Percentiles rank a stretch among this genome's conserved stretches.
phyloP scores from a whole-genome alignment of 2,329 filamentous ascomycete genomes.

The Nothophoma quercina region DNA sequence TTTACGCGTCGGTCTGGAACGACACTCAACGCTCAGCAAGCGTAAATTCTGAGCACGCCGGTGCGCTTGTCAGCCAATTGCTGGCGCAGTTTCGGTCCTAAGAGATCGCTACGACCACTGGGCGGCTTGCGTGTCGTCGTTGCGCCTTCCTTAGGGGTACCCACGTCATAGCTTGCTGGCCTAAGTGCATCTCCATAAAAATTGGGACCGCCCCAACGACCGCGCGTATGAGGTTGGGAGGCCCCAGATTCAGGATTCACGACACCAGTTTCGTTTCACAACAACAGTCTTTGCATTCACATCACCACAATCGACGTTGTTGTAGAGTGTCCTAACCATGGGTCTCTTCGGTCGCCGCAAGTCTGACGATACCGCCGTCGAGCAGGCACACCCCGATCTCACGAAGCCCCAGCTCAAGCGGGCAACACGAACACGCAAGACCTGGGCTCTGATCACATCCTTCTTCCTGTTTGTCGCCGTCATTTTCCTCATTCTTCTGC shows the following conservation, averaged over 20 bases:
- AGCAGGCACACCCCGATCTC: slow-evolving; percentile 33
- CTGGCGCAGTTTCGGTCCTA: slow-evolving; percentile 7
- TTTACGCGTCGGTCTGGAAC: slow-evolving; percentile 17
- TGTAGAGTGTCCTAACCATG: slow-evolving; percentile 4
- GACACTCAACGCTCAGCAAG: slow-evolving; percentile 15
- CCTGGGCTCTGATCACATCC: slow-evolving; percentile 70
- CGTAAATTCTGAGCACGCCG: slow-evolving; percentile 7
- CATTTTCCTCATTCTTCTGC: slow-evolving; percentile 81
- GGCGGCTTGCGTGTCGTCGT: slow-evolving; percentile 19
- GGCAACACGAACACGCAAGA: slow-evolving; percentile 59
- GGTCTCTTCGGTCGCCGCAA: slow-evolving; percentile 36
- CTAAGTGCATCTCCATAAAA: slow-evolving; percentile 20
- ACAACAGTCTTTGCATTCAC: slow-evolving; percentile 12
- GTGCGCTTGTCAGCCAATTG: slow-evolving; percentile 13
- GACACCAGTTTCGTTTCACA: slow-evolving; percentile 1
- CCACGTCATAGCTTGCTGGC: slow-evolving; percentile 16
- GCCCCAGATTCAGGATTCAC: slow-evolving; percentile 11
- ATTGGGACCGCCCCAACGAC: slow-evolving; percentile 17
- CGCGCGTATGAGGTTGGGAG: slow-evolving; percentile 20
- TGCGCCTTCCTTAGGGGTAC: slow-evolving; percentile 14
- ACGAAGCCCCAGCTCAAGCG: slow-evolving; percentile 49
- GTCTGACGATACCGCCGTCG: slow-evolving; percentile 26
- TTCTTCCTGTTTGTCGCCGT: slow-evolving; percentile 76
- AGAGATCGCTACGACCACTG: slow-evolving; percentile 8
- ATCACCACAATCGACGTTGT: neutral